Conservation (phyloP, 208 protist genomes). For the Trypanosoma scelopori region DNA sequence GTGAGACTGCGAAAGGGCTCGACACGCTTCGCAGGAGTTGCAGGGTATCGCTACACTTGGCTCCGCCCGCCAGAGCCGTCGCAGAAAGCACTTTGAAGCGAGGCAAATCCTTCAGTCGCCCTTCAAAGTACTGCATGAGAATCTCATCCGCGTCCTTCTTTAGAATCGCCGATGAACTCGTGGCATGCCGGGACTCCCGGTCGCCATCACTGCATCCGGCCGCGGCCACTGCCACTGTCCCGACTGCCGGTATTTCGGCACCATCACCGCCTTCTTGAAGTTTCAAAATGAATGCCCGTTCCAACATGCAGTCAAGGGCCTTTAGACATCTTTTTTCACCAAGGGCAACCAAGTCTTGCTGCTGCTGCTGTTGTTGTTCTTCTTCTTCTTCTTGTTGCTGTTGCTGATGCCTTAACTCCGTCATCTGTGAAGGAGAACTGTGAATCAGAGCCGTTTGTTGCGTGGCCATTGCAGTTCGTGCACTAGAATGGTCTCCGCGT, state of each 20-base stretch:
- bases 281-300: constrained; percentile 6
- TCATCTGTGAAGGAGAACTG: constrained; percentile 3
- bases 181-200: not conserved
- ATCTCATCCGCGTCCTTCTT: constrained; percentile 20
- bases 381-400: too few species aligned
- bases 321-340: not conserved
- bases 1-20: not conserved
- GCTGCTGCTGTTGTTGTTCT: not conserved
- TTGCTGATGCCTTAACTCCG: not conserved
- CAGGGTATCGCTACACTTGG: not conserved
- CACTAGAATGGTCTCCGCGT: too few species aligned
- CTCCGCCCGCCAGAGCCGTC: not conserved
- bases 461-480: too few species aligned
- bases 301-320: constrained; percentile 14
- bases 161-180: not conserved
- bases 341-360: not conserved
- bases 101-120: constrained; percentile 20
- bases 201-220: not conserved
- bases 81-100: constrained; percentile 10
- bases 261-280: not conserved
- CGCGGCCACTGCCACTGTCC: not conserved
- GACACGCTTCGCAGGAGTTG: not conserved
- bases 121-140: constrained; percentile 32
- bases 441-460: not conserved
- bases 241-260: not conserved